Percentiles rank a stretch among this genome's conserved stretches.
Conservation (phyloP, 768 basidiomycete species). For the Termitomyces bulborhizus region DNA sequence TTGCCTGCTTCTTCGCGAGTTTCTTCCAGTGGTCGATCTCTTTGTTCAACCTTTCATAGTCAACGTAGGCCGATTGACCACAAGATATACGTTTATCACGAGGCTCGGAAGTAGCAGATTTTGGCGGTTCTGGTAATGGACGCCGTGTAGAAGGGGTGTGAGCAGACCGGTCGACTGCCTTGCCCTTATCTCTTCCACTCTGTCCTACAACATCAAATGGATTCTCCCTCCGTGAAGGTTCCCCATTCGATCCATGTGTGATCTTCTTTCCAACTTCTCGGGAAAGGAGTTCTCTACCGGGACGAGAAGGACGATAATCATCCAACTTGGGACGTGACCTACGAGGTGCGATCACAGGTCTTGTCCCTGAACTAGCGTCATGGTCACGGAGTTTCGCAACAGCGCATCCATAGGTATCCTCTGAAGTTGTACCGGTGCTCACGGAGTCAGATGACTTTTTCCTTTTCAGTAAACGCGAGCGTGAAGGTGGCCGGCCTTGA, state of each 20-base stretch:
- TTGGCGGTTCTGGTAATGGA: slow-evolving; percentile 1
- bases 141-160: slow-evolving; percentile 9
- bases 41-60: slow-evolving; percentile 47
- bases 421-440: slow-evolving; percentile 11
- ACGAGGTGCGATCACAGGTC: slow-evolving; percentile 1
- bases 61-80: slow-evolving; percentile 36
- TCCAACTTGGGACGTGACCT: slow-evolving; percentile 6
- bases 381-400: neutral
- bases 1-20: slow-evolving; percentile 45
- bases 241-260: neutral
- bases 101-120: slow-evolving; percentile 4
- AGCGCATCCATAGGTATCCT: slow-evolving; percentile 5
- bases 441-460: slow-evolving; percentile 17
- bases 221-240: neutral
- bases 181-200: slow-evolving; percentile 18
- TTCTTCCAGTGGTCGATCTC: slow-evolving; percentile 56
- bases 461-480: slow-evolving; percentile 16
- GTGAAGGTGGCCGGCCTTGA: neutral
- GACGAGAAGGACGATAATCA: neutral
- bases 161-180: slow-evolving; percentile 10
- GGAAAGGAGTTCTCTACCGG: neutral
- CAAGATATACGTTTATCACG: slow-evolving; percentile 15
- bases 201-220: neutral
- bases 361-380: neutral
- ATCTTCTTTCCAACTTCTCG: slow-evolving; percentile 1